Evolutionary conservation across 257 asterid genomes (phyloP).

Genomic region (Solanum acaule): DNA sequence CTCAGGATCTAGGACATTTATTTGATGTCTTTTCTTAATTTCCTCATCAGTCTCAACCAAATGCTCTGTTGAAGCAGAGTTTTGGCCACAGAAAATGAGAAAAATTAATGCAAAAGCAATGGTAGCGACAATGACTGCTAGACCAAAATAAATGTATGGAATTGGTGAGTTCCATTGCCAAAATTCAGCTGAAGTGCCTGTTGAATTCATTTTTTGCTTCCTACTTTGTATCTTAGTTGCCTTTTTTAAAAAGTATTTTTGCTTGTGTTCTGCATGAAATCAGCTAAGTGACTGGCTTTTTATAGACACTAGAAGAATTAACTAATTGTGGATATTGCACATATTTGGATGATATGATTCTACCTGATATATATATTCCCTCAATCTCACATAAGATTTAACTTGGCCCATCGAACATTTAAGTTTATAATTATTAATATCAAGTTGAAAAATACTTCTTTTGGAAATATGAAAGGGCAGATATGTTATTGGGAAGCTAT

Average conservation of each 20-base stretch:
- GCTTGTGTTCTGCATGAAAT: neutral
- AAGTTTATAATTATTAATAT: neutral
- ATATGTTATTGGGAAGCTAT: neutral
- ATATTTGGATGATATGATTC: neutral
- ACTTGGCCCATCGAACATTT: neutral
- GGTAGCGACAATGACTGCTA: neutral
- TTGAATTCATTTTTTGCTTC: neutral
- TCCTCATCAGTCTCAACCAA: neutral
- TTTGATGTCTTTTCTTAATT: neutral
- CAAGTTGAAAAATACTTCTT: neutral
- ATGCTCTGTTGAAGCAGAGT: neutral
- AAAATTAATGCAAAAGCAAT: neutral
- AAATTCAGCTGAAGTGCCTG: neutral
- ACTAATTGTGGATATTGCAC: neutral
- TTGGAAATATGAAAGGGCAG: neutral
- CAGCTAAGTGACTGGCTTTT: neutral
- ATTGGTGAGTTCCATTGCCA: conserved; percentile 19
- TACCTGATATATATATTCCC: neutral
- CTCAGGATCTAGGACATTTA: neutral
- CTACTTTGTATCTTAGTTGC: neutral
- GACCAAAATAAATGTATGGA: conserved; percentile 6
- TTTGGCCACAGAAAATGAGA: neutral
- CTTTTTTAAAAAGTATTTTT: neutral
- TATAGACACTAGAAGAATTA: neutral
- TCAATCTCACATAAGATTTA: neutral